Evolutionary conservation across 1,284 basidiomycete genomes (phyloP), one percentile per base, ranked within the genome.

Genomic region (Cutaneotrichosporon curvatum): DNA sequence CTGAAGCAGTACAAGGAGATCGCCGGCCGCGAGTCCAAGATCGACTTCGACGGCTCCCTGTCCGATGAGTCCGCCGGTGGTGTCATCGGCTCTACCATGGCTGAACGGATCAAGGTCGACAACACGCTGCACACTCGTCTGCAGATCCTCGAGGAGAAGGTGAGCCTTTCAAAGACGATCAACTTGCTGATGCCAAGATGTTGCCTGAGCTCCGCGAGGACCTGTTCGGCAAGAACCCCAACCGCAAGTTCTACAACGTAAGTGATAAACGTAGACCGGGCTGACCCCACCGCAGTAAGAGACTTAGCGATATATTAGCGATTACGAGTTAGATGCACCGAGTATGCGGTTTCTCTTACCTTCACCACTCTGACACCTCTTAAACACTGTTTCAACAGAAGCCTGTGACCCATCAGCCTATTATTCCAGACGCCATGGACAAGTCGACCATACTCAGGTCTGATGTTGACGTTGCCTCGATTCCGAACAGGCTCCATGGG

Each of bases 111-210:
- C 67, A 84, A 81, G 30, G 78, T 96, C 20, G 85, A 95, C 70
- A 95, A 96, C 67, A 91, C 90, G 0, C 76, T 96, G 43, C 87
- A 89, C 57, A 89, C 92, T 66, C 80, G 91, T 40, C 72, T 96
- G 63, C 78, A 82, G 59, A 72, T 95, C 55, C 74, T 95, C 36
- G 89, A 95, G 72, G 87, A 92, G 65, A 80, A 84, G 73, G 89
- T 89, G 58, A 47, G 80, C 73, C 23, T 14, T 25, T 8, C 7
- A 16, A 10, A n/a, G 21, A 5, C n/a, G 7, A 9, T 14, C 25
- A 11, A 2, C 34, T 25, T 22, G 23, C 31, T 46, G 40, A n/a
- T 37, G 11, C 40, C 3, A 51, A 90, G 86, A 92, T 92, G 90
- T 75, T 94, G 35, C 90, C 89, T 2, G 88, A 92, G 73, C 86